A percentile compares a stretch with the other conserved stretches of the same genome.
Conservation (phyloP, 2,329 filamentous ascomycete genomes). For the Aspergillus chevalieri region DNA sequence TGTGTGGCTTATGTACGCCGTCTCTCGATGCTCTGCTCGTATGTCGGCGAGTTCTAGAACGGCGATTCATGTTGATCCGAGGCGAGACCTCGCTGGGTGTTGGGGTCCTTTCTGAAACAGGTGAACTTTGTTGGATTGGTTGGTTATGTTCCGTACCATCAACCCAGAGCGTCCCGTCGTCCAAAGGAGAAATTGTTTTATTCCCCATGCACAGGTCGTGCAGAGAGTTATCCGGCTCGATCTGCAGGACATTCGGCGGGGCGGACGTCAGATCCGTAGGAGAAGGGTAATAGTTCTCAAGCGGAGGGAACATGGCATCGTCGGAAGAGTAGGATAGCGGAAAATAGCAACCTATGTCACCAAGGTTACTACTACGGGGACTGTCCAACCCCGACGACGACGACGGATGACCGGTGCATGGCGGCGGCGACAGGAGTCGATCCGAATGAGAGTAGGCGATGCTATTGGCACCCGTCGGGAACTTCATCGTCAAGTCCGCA, state of each 20-base stretch:
- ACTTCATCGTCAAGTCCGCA: background rate
- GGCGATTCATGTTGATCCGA: no score
- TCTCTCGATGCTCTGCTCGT: background rate
- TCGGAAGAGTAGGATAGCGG: conserved; percentile 12
- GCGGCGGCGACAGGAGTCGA: conserved; percentile 5
- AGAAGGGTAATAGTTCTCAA: conserved; percentile 12
- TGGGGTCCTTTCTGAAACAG: background rate
- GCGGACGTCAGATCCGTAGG: conserved; percentile 8
- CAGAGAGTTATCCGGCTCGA: conserved; percentile 6
- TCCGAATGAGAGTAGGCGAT: conserved; percentile 1
- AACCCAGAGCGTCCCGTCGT: background rate
- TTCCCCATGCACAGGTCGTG: conserved; percentile 9
- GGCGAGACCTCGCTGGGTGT: background rate
- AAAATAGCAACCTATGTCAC: conserved; percentile 14
- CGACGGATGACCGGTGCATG: conserved; percentile 17
- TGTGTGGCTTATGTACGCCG: background rate
- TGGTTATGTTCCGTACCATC: background rate
- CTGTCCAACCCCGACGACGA: conserved; percentile 21
- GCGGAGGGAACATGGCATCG: conserved; percentile 8
- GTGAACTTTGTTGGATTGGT: background rate
- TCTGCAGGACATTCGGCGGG: conserved; percentile 3
- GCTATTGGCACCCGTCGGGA: background rate
- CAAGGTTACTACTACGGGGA: conserved; percentile 12
- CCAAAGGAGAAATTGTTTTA: conserved; percentile 1
- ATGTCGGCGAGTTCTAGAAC: background rate